Conservation (phyloP, 768 basidiomycete genomes). For the Serendipita vermifera region DNA sequence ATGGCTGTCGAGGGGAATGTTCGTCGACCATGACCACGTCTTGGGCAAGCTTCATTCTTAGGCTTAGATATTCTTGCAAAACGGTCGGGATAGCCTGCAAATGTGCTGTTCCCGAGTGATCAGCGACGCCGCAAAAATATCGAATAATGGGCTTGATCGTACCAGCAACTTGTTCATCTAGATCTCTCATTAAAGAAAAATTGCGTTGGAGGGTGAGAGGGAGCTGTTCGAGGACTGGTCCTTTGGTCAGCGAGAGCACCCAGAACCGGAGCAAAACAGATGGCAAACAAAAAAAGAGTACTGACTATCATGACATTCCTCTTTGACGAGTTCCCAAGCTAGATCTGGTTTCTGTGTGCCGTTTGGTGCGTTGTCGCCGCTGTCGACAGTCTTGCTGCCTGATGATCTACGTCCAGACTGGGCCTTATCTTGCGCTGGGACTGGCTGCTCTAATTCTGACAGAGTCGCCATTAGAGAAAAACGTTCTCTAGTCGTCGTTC, state of each 20-base stretch:
- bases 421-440: constrained; percentile 10
- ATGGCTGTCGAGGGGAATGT: not conserved
- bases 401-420: constrained; percentile 19
- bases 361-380: constrained; percentile 13
- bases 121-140: too few species aligned
- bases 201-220: constrained; percentile 63
- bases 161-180: constrained; percentile 57
- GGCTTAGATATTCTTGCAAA: not conserved
- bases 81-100: not conserved
- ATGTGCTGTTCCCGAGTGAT: not conserved
- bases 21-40: not conserved
- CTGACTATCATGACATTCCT: constrained; percentile 68
- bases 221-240: constrained; percentile 59
- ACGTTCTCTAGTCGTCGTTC: constrained; percentile 1
- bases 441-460: not conserved
- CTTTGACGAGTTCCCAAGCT: constrained; percentile 60
- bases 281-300: not conserved
- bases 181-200: constrained; percentile 53
- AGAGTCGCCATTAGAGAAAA: constrained; percentile 10
- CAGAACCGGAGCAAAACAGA: not conserved
- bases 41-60: not conserved
- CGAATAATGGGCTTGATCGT: constrained; percentile 14
- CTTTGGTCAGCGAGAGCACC: not conserved
- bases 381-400: constrained; percentile 16
- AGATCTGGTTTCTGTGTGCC: constrained; percentile 18